Percentiles rank a stretch among this genome's conserved stretches.
Conservation (phyloP, 257 asterid species). For the Linderniella brevidens region DNA sequence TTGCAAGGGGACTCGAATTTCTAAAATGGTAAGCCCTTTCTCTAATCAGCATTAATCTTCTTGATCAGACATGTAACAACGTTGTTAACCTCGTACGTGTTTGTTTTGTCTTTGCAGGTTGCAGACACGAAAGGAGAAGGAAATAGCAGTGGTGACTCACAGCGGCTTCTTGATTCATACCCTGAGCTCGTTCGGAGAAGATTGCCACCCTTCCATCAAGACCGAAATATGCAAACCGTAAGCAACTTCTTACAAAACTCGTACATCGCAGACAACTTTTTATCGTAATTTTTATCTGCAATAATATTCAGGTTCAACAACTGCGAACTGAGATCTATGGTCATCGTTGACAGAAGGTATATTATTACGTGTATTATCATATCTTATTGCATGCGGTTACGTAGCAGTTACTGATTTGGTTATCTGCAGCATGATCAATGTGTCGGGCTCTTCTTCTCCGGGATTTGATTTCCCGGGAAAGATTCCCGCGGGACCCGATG, state of each 20-base stretch:
- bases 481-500: not conserved
- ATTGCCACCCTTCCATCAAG: slow-evolving; percentile 59
- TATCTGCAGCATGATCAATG: not conserved
- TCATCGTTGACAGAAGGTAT: slow-evolving; percentile 64
- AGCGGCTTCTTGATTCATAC: slow-evolving; percentile 72
- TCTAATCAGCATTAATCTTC: not conserved
- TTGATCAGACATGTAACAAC: not conserved
- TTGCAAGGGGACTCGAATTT: slow-evolving; percentile 67
- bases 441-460: not conserved
- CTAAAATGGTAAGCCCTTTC: slow-evolving; percentile 43
- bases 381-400: not conserved
- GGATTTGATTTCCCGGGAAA: not conserved
- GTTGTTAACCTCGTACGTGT: not conserved
- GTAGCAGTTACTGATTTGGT: not conserved
- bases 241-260: slow-evolving; percentile 11
- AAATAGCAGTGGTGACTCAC: slow-evolving; percentile 87
- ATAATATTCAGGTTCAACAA: slow-evolving; percentile 63
- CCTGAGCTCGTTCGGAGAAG: slow-evolving; percentile 47
- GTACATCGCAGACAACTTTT: too few relatives aligned
- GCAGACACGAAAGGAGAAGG: slow-evolving; percentile 80
- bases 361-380: not conserved
- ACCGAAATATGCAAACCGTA: slow-evolving; percentile 62
- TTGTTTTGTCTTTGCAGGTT: slow-evolving; percentile 29
- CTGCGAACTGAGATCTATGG: slow-evolving; percentile 73
- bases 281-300: not conserved